Conservation (phyloP, 2,329 filamentous ascomycete species). For the Dothideomycetes sp. region DNA sequence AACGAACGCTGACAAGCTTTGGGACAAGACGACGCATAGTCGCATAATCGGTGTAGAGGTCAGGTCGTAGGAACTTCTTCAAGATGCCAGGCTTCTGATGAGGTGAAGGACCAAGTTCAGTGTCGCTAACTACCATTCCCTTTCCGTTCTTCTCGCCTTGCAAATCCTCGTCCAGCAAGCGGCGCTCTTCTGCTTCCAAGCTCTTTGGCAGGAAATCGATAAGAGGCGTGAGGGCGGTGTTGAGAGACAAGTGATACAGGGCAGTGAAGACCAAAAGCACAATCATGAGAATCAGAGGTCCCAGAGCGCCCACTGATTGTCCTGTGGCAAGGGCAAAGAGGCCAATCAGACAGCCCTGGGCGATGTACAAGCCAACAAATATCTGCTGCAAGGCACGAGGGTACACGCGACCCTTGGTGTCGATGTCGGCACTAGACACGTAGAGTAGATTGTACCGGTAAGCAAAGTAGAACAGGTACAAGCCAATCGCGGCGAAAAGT, state of each 20-base stretch:
- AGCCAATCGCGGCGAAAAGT: conserved; percentile 68
- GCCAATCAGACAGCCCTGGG: conserved; percentile 73
- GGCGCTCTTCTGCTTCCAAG: conserved; percentile 29
- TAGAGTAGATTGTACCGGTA: conserved; percentile 89
- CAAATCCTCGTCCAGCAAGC: conserved; percentile 25
- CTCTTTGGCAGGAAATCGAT: conserved; percentile 62
- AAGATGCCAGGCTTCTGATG: conserved; percentile 46
- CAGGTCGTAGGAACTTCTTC: conserved; percentile 63
- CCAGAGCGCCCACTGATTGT: conserved; percentile 41
- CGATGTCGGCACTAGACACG: conserved; percentile 70
- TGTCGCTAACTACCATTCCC: conserved; percentile 23
- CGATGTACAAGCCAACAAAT: conserved; percentile 73
- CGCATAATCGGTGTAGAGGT: conserved; percentile 64
- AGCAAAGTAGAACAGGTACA: conserved; percentile 74
- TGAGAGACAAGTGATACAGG: conserved; percentile 66
- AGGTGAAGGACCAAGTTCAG: conserved; percentile 27
- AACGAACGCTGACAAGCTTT: conserved; percentile 46
- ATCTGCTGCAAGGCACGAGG: conserved; percentile 81
- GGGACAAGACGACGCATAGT: conserved; percentile 63
- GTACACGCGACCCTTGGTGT: conserved; percentile 82
- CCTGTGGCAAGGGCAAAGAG: conserved; percentile 62
- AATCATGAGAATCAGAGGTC: conserved; percentile 67
- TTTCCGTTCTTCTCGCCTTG: conserved; percentile 25
- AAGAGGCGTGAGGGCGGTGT: conserved; percentile 64
- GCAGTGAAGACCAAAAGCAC: conserved; percentile 65